Percentiles rank a stretch among this genome's conserved stretches.
phyloP scores from a whole-genome alignment of 305 asterid species.

The Solanum hybrid region DNA sequence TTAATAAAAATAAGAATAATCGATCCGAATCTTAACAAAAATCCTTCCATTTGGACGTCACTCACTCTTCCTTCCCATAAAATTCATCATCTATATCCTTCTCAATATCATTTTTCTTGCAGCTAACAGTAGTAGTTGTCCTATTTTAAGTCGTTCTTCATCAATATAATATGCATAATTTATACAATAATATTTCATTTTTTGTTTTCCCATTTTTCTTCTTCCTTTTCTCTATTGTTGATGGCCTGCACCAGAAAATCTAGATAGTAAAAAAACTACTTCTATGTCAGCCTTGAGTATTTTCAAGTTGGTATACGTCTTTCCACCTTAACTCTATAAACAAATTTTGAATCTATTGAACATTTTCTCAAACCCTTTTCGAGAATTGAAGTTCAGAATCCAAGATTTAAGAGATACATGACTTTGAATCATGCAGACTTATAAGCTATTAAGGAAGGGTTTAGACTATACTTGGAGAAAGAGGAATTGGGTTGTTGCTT shows the following conservation, averaged over 20 bases:
- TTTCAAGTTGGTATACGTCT: constrained; percentile 1
- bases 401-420: background rate
- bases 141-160: background rate
- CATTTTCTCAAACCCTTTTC: background rate
- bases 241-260: constrained; percentile 9
- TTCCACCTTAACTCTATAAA: background rate
- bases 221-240: constrained; percentile 1
- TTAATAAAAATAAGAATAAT: background rate
- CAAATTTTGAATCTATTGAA: background rate
- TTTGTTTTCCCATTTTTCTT: background rate
- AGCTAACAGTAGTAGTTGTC: background rate
- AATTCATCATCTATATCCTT: background rate
- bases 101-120: background rate
- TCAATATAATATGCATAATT: background rate
- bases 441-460: constrained; percentile 18
- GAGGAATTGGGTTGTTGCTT: constrained; percentile 32
- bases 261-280: background rate
- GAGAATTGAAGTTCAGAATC: background rate
- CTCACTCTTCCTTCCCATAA: background rate
- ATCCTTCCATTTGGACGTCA: background rate
- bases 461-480: constrained; percentile 26
- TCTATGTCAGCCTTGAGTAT: background rate
- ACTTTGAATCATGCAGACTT: constrained; percentile 28
- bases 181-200: background rate
- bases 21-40: background rate